These are phyloP conservation scores for Vaccinium myrtillus DNA, from an alignment of 148 eudicot genomes.

Conservation along the genomic window DNA sequence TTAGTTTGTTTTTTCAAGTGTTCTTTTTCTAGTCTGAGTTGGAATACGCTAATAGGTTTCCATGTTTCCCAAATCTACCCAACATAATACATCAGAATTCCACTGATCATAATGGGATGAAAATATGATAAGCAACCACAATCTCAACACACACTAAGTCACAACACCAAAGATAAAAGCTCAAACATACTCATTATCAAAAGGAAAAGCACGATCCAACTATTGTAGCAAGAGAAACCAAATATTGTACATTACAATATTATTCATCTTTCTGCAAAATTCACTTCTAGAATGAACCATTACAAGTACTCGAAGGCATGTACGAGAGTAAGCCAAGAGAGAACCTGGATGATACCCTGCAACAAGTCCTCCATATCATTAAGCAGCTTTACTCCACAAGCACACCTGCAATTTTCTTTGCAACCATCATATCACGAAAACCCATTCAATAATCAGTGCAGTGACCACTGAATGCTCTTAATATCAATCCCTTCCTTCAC, in stretches of 20 bases:
- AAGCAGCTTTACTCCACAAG: constrained; percentile 13
- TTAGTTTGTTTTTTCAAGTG: not conserved
- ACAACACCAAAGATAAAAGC: not conserved
- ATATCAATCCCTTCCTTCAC: constrained; percentile 85
- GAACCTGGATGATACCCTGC: constrained; percentile 8
- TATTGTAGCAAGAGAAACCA: not conserved
- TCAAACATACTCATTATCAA: not conserved
- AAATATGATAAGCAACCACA: not conserved
- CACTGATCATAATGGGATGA: not conserved
- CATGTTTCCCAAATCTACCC: not conserved
- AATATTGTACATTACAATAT: not conserved
- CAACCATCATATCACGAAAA: not conserved
- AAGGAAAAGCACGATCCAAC: not conserved
- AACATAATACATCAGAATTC: not conserved
- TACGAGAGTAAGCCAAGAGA: not conserved
- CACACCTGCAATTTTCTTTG: not conserved
- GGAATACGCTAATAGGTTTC: not conserved
- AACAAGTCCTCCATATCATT: not conserved
- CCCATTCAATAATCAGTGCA: constrained; percentile 39
- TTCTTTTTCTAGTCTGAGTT: not conserved
- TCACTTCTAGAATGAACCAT: not conserved
- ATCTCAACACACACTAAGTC: not conserved
- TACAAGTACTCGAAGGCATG: not conserved
- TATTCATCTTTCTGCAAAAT: not conserved
- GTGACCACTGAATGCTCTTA: constrained; percentile 82